Percentiles rank a stretch among this genome's conserved stretches.
Conservation (phyloP, 2,329 filamentous ascomycete species). For the Zymoseptoria pseudotritici region DNA sequence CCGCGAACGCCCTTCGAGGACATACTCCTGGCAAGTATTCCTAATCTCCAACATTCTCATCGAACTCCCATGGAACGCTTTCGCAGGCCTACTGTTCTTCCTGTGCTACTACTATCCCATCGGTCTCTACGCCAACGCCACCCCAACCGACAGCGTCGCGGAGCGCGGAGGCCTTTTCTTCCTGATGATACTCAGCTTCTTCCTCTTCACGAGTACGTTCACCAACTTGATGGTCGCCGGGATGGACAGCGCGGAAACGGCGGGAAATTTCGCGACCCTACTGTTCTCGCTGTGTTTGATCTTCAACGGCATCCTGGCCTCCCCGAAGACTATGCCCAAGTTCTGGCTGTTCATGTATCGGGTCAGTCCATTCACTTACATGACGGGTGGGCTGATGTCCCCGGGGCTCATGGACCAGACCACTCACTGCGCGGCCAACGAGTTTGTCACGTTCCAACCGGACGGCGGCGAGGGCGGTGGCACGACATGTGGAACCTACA, state of each 20-base stretch:
- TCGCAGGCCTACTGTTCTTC: conserved; percentile 71
- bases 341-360: conserved; percentile 86
- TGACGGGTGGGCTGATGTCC: conserved; percentile 65
- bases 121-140: conserved; percentile 65
- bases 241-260: conserved; percentile 66
- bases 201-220: conserved; percentile 66
- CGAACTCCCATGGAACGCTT: conserved; percentile 75
- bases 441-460: conserved; percentile 61
- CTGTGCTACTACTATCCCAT: conserved; percentile 82
- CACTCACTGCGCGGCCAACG: conserved; percentile 61
- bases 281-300: conserved; percentile 65
- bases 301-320: conserved; percentile 63
- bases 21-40: conserved; percentile 79
- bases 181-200: conserved; percentile 65
- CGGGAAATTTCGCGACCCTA: conserved; percentile 67
- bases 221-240: conserved; percentile 69
- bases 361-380: conserved; percentile 73
- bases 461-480: conserved; percentile 48
- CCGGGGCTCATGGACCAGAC: conserved; percentile 60
- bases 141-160: conserved; percentile 50
- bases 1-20: conserved; percentile 74
- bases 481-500: conserved; percentile 34
- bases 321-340: conserved; percentile 53
- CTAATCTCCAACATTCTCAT: conserved; percentile 77
- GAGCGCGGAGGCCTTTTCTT: conserved; percentile 74